Base-by-base conservation (phyloP, 768 basidiomycete genomes). In the Boletellus sp. region DNA sequence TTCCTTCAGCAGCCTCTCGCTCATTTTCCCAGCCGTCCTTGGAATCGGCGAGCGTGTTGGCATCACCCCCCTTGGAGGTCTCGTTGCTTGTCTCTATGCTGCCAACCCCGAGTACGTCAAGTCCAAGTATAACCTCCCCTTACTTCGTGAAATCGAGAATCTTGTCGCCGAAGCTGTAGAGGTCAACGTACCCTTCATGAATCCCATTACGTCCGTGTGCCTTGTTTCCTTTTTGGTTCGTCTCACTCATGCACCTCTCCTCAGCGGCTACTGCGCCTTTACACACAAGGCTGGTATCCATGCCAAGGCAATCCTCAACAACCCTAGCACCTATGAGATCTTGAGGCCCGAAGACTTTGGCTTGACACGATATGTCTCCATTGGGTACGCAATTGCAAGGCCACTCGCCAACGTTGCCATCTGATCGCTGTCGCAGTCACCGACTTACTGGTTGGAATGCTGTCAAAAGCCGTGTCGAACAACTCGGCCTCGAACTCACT, bases 241-340 rank as follows among this genome's bases (percentile, higher is more conserved):
- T 38, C 32, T 40, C 45, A 32, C 42, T 31, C 48, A 50, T 10
- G 37, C 22, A 39, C n/a, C 8, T n/a, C 36, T 41, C 12, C 48
- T 4, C 56, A 97, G 94, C 48, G 96, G 96, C 15, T 99, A 97
- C 73, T 98, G 96, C 66, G 96, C 96, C 4, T 99, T 99, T 77
- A 99, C 96, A 23, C 96, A 98, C 85, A 98, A 99, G 85, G 96
- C 96, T 19, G 96, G 96, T 67, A 99, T 99, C 57, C 96, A 99
- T 72, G 96, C 96, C 74, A 99, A 99, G 80, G 96, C 96, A 34
- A 99, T 99, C 71, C 83, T 94, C 55, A 96, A 97, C 76, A 99
- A 99, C 79, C 96, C 96, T 2, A 91, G 89, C 63, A 99, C 96
- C 10, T 99, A 98, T 72, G 95, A 99, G 73, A 97, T 97, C 70